phyloP scores from a whole-genome alignment of 1,284 basidiomycete genomes.

The Marasmius oreades region DNA sequence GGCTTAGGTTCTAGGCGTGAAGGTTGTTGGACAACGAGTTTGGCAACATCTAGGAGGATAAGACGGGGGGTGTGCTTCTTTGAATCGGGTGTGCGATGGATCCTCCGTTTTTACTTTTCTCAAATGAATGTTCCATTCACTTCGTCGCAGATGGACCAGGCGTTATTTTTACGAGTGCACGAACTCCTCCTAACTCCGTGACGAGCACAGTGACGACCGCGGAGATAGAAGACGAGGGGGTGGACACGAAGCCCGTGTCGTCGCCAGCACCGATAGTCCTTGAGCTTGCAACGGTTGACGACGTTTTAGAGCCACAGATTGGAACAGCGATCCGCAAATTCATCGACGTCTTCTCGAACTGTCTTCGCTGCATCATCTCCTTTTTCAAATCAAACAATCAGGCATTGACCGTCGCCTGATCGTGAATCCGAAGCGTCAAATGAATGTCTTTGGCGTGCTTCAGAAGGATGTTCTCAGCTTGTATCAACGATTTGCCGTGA shows the following conservation, averaged over 20 bases:
- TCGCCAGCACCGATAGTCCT: conserved; percentile 6
- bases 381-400: conserved; percentile 74
- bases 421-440: conserved; percentile 86
- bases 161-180: conserved; percentile 69
- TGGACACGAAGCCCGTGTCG: conserved; percentile 25
- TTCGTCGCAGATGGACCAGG: conserved; percentile 69
- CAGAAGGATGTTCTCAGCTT: no score
- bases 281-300: not conserved
- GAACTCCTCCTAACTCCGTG: conserved; percentile 26
- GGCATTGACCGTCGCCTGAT: conserved; percentile 88
- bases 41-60: conserved; percentile 87
- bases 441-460: conserved; percentile 95
- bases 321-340: conserved; percentile 23
- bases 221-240: conserved; percentile 33
- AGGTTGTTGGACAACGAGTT: conserved; percentile 77
- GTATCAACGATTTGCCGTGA: no score
- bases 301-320: no score
- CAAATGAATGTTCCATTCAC: not conserved
- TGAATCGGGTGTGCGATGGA: conserved; percentile 63
- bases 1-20: conserved; percentile 88
- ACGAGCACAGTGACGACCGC: conserved; percentile 23
- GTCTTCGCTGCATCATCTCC: conserved; percentile 28
- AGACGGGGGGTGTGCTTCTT: conserved; percentile 98
- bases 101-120: not conserved
- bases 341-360: conserved; percentile 40